Percentiles rank a stretch among this genome's conserved stretches.
Conservation (phyloP, 148 eudicot species). For the Drosera capensis region DNA sequence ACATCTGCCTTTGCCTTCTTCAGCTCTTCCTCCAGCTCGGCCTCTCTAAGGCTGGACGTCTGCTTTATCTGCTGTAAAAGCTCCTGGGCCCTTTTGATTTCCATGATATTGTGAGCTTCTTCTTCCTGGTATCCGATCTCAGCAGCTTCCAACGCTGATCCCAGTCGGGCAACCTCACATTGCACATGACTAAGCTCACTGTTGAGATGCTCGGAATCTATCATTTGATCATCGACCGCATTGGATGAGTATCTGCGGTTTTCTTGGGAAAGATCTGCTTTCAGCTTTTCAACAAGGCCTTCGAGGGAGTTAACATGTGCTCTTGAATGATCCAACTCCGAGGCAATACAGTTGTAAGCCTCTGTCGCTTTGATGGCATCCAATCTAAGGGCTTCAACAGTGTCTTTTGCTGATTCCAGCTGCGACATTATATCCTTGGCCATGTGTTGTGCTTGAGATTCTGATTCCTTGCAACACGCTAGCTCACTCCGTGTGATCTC, state of each 20-base stretch:
- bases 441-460: constrained; percentile 42
- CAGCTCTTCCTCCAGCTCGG: constrained; percentile 44
- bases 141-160: constrained; percentile 38
- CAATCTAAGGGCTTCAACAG: constrained; percentile 42
- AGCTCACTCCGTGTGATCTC: constrained; percentile 60
- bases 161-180: constrained; percentile 33
- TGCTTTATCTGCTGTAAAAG: constrained; percentile 23
- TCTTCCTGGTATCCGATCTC: constrained; percentile 57
- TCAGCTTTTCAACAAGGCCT: constrained; percentile 36
- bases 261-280: too few species aligned
- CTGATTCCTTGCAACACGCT: constrained; percentile 35
- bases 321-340: constrained; percentile 48
- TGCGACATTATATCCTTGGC: constrained; percentile 45
- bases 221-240: constrained; percentile 3
- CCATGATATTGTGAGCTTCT: constrained; percentile 16
- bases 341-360: constrained; percentile 21
- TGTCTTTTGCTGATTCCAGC: constrained; percentile 57
- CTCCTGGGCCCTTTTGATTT: constrained; percentile 29
- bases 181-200: constrained; percentile 27
- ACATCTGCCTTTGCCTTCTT: constrained; percentile 28
- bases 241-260: too few species aligned
- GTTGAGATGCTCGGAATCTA: constrained; percentile 17
- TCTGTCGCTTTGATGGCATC: constrained; percentile 27
- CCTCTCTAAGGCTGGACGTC: constrained; percentile 32
- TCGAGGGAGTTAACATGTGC: constrained; percentile 38